phyloP scores from a whole-genome alignment of 1,284 basidiomycete species.

The Cystobasidiaceae sp. region DNA sequence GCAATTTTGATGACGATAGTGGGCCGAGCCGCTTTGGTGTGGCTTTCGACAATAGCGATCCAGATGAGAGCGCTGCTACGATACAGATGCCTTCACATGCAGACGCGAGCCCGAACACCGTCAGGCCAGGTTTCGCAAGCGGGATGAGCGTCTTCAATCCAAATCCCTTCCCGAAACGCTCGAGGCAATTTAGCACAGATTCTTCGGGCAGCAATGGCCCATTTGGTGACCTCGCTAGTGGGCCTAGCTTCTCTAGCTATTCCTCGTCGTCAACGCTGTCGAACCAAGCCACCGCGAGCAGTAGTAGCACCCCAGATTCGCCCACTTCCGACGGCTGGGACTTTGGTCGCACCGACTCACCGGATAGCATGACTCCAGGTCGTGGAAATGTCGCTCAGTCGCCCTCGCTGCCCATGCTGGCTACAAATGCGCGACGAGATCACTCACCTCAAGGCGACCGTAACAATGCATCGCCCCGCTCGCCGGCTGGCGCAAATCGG shows the following conservation, averaged over 20 bases:
- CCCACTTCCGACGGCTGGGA: conserved; percentile 7
- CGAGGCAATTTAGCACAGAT: conserved; percentile 3
- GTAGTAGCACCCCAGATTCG: background rate
- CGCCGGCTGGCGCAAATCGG: conserved; percentile 5
- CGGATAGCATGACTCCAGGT: background rate
- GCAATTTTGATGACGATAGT: background rate
- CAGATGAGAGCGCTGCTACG: background rate
- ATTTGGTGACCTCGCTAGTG: conserved; percentile 1
- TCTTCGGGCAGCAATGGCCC: background rate
- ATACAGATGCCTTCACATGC: background rate
- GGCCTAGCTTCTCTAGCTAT: background rate
- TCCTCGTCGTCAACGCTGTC: background rate
- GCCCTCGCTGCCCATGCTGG: conserved; percentile 10
- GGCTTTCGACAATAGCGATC: background rate
- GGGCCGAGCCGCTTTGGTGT: background rate
- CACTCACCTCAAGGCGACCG: background rate
- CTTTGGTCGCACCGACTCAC: background rate
- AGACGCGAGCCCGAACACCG: background rate
- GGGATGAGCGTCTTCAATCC: background rate
- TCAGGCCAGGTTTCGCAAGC: conserved; percentile 16
- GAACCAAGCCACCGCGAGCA: no score
- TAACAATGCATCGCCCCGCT: background rate
- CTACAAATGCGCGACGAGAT: background rate
- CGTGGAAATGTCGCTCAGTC: conserved; percentile 1
- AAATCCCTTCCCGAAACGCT: conserved; percentile 26